Evolutionary conservation across 805 yeast genomes (phyloP).

Genomic region (Yarrowia sp.): DNA sequence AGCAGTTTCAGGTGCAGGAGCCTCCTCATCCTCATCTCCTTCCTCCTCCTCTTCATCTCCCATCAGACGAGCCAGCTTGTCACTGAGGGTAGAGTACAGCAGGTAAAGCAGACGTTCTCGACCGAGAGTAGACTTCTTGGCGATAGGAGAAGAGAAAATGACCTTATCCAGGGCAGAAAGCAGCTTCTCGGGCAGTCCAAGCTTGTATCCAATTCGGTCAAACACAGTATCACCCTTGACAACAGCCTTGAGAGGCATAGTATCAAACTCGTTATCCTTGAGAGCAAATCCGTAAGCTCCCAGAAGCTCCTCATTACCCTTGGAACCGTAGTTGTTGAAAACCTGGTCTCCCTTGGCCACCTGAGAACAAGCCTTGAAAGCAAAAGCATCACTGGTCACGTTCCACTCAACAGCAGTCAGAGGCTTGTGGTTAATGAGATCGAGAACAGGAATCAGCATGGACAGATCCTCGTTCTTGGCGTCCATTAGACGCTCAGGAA

Average conservation of each 20-base stretch:
- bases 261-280: constrained; percentile 52
- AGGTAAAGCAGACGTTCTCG: constrained; percentile 18
- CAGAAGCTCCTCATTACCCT: constrained; percentile 78
- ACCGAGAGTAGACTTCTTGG: constrained; percentile 16
- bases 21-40: constrained; percentile 1
- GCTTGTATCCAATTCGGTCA: constrained; percentile 21
- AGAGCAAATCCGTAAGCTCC: constrained; percentile 79
- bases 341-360: constrained; percentile 49
- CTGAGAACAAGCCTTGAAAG: constrained; percentile 41
- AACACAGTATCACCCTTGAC: constrained; percentile 11
- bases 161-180: constrained; percentile 14
- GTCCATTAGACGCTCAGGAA: constrained; percentile 62
- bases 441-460: constrained; percentile 75
- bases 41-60: constrained; percentile 21
- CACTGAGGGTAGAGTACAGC: constrained; percentile 15
- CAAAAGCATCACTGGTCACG: constrained; percentile 38
- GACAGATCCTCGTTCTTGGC: constrained; percentile 45
- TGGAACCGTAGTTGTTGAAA: constrained; percentile 82
- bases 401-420: constrained; percentile 64
- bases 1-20: neutral
- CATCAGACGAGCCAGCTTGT: constrained; percentile 19
- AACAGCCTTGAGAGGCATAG: constrained; percentile 56
- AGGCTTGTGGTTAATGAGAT: constrained; percentile 72
- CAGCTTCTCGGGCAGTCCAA: constrained; percentile 19
- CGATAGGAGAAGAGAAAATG: constrained; percentile 11